Base-by-base conservation (phyloP, 306 rosid genomes). In the Begonia masoniana region DNA sequence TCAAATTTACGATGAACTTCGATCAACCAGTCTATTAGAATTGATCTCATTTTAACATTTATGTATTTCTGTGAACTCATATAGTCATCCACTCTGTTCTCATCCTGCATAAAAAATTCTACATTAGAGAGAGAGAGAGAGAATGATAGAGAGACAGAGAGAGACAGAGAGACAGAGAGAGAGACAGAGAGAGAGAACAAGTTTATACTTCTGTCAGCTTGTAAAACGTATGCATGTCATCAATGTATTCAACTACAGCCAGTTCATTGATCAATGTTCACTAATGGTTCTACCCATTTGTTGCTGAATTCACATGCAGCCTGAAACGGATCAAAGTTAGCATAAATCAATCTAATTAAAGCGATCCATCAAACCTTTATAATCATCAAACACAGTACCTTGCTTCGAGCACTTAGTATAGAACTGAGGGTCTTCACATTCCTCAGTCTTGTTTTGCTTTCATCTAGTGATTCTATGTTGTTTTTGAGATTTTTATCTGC, bases 1-100 rank as follows among this genome's bases (percentile, higher is more conserved):
- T 86, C 92, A 13, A 85, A 91, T 54, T 83, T 85, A 1, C 80
- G 65, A 59, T 91, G 96, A 54, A 91, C 96, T 62, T 91, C 94
- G 26, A 80, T 54, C 75, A 91, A 57, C 99, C 99, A 91, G 60
- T 91, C 97, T 43, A 85, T 71, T 49, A 91, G 88, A 13, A 91
- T 91, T 4, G 94, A 66, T 55, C 96, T 83, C 95, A 85, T 85
- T 76, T 78, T 85, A 4, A 68, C 65, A 73, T 78, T 91, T 14
- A 91, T 60, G 41, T 91, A 94, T 21, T 82, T 73, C 56, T 91
- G 94, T 35, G 71, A 62, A 26, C 10, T 68, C 79, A 83, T 76
- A 71, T 91, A 91, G 51, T 85, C 96, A 4, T 51, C 43, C 3
- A 81, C 67, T 59, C 54, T 58, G 14, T 59, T 73, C 47, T 75